Evolutionary conservation across 2,329 filamentous ascomycete genomes (phyloP).

Genomic region (Penicillium hordei): DNA sequence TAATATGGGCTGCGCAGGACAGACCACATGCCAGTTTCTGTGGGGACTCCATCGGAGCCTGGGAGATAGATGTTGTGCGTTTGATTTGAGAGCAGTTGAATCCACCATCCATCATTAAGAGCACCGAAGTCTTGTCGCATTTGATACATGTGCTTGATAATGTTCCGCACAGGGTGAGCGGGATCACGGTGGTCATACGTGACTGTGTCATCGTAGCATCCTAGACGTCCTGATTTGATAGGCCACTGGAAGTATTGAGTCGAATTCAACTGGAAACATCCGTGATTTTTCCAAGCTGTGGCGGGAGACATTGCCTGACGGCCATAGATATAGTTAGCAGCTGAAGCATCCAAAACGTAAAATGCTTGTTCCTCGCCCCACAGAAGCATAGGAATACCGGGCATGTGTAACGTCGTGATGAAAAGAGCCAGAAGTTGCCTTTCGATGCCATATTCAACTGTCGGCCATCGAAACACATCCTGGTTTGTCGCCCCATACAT

Average conservation of each 20-base stretch:
- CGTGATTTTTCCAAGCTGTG: conserved; percentile 64
- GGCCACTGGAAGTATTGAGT: conserved; percentile 61
- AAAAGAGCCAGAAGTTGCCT: conserved; percentile 59
- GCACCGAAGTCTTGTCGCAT: conserved; percentile 58
- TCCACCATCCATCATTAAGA: conserved; percentile 59
- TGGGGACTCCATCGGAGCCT: conserved; percentile 54
- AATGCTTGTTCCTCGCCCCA: conserved; percentile 68
- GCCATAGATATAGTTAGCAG: conserved; percentile 65
- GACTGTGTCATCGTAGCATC: conserved; percentile 58
- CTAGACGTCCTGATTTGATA: conserved; percentile 53
- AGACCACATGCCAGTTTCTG: conserved; percentile 62
- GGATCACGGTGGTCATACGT: conserved; percentile 64
- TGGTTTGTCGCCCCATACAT: conserved; percentile 66
- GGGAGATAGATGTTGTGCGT: conserved; percentile 53
- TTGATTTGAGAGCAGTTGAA: conserved; percentile 58
- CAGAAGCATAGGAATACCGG: conserved; percentile 59
- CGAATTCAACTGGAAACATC: conserved; percentile 60
- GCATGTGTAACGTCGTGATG: conserved; percentile 59
- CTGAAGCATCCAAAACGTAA: conserved; percentile 64
- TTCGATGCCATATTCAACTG: conserved; percentile 57
- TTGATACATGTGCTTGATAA: conserved; percentile 62
- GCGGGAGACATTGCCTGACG: conserved; percentile 62
- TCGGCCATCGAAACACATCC: conserved; percentile 65
- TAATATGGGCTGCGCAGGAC: conserved; percentile 54
- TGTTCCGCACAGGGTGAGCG: conserved; percentile 60